Percentiles rank a stretch among this genome's conserved stretches.
phyloP scores from a whole-genome alignment of 2,329 filamentous ascomycete species.

The Pyrenophora teres region DNA sequence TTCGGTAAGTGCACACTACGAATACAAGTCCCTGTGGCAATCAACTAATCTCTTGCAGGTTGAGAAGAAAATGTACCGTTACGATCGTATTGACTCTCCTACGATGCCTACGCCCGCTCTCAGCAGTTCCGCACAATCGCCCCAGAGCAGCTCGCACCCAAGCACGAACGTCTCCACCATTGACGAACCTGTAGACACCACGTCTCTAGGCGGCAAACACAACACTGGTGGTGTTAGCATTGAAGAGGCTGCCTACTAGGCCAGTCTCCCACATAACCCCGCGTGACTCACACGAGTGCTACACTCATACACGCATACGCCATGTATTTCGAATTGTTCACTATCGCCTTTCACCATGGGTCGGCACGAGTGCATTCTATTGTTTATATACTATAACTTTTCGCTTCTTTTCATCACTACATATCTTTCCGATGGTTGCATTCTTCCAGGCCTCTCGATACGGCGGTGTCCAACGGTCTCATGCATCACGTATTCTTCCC shows the following conservation, averaged over 20 bases:
- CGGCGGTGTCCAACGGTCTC: background rate
- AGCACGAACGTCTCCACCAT: conserved; percentile 65
- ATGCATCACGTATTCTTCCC: conserved; percentile 1
- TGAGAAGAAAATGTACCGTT: conserved; percentile 56
- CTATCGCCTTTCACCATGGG: conserved; percentile 9
- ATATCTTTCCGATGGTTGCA: conserved; percentile 5
- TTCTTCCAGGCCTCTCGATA: background rate
- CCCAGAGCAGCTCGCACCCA: conserved; percentile 67
- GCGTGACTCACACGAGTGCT: background rate
- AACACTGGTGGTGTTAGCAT: conserved; percentile 24
- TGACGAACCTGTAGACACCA: conserved; percentile 48
- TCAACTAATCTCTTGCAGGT: conserved; percentile 34
- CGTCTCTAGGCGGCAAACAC: conserved; percentile 19
- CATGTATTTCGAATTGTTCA: conserved; percentile 8
- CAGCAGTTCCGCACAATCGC: conserved; percentile 71
- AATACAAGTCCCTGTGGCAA: background rate
- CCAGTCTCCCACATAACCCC: background rate
- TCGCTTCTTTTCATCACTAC: conserved; percentile 9
- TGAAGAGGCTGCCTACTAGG: conserved; percentile 17
- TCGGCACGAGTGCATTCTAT: conserved; percentile 25
- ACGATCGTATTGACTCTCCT: conserved; percentile 41
- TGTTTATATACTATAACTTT: conserved; percentile 34
- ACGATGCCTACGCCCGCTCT: conserved; percentile 62
- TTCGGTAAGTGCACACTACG: conserved; percentile 35
- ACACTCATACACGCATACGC: conserved; percentile 6